A percentile compares a stretch with the other conserved stretches of the same genome.
These are phyloP conservation scores for Lotmaria passim DNA, from an alignment of 208 protist species.

Conservation along the genomic window DNA sequence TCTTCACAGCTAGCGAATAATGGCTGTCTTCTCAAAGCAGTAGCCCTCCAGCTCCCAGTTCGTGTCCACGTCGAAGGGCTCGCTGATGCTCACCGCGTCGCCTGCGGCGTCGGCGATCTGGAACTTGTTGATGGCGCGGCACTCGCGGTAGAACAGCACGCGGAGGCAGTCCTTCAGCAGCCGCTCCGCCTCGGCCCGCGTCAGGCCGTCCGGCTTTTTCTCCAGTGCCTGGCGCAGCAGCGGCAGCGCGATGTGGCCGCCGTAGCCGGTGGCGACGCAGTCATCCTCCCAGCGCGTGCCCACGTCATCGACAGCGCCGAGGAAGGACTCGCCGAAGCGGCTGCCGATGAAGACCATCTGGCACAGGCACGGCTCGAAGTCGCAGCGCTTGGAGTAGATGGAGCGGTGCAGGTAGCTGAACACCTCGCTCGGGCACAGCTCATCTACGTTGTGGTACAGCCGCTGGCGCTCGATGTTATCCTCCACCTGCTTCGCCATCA, in stretches of 20 bases:
- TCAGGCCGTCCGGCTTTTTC: constrained; percentile 71
- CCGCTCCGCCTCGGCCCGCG: constrained; percentile 82
- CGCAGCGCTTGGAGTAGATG: constrained; percentile 95
- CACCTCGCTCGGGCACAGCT: constrained; percentile 86
- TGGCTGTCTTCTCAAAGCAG: constrained; percentile 85
- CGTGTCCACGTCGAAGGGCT: constrained; percentile 94
- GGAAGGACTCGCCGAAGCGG: constrained; percentile 88
- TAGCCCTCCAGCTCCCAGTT: constrained; percentile 94
- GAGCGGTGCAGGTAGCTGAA: constrained; percentile 94
- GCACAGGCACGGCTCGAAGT: constrained; percentile 97
- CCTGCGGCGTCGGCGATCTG: constrained; percentile 86
- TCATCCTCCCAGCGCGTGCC: constrained; percentile 95
- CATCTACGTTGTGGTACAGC: constrained; percentile 81
- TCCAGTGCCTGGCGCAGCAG: constrained; percentile 93
- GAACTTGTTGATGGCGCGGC: constrained; percentile 95
- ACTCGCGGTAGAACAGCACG: constrained; percentile 98
- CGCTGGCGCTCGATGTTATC: constrained; percentile 79
- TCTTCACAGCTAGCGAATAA: constrained; percentile 66
- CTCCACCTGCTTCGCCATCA: constrained; percentile 78
- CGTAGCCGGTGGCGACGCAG: constrained; percentile 95
- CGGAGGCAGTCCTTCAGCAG: constrained; percentile 93
- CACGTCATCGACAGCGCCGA: constrained; percentile 95
- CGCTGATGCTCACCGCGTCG: constrained; percentile 79
- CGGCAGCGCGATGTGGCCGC: constrained; percentile 94
- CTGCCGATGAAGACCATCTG: constrained; percentile 94